A percentile compares a stretch with the other conserved stretches of the same genome.
Conservation (phyloP, 2,329 filamentous ascomycete genomes). For the Colletotrichum neosansevieriae region DNA sequence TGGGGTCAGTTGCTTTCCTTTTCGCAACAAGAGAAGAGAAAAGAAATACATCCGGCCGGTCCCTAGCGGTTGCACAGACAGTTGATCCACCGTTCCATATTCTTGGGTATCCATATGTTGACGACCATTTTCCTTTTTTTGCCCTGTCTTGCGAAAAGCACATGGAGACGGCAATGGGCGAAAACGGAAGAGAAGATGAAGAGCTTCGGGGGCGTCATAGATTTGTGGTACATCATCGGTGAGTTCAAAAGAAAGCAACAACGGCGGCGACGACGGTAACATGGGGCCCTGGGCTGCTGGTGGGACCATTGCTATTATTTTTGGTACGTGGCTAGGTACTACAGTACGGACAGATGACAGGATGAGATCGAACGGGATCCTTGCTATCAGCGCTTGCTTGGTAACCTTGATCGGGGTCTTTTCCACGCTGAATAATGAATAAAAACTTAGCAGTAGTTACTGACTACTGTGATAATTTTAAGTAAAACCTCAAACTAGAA, state of each 20-base stretch:
- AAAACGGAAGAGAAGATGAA: background rate
- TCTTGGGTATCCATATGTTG: slow-evolving; percentile 19
- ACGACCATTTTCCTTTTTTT: slow-evolving; percentile 16
- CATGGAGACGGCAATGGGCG: background rate
- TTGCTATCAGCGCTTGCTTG: slow-evolving; percentile 26
- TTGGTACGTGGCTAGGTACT: background rate
- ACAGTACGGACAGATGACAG: slow-evolving; percentile 12
- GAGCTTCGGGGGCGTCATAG: slow-evolving; percentile 10
- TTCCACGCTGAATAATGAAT: too few species aligned
- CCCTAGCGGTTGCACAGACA: slow-evolving; percentile 31
- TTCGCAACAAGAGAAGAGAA: slow-evolving; percentile 33
- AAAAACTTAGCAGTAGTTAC: too few species aligned
- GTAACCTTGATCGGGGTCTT: too few species aligned
- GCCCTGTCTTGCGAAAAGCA: slow-evolving; percentile 21
- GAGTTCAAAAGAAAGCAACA: slow-evolving; percentile 27
- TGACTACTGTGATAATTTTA: too few species aligned
- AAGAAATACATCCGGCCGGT: slow-evolving; percentile 21
- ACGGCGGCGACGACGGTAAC: background rate
- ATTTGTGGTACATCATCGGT: slow-evolving; percentile 15
- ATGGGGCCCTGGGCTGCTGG: slow-evolving; percentile 11
- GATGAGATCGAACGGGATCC: slow-evolving; percentile 15
- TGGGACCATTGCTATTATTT: slow-evolving; percentile 15
- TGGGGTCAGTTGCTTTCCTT: slow-evolving; percentile 16
- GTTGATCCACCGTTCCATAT: slow-evolving; percentile 19
- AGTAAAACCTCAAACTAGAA: too few species aligned